phyloP scores from a whole-genome alignment of 306 rosid genomes.

The Cicer chorassanicum region DNA sequence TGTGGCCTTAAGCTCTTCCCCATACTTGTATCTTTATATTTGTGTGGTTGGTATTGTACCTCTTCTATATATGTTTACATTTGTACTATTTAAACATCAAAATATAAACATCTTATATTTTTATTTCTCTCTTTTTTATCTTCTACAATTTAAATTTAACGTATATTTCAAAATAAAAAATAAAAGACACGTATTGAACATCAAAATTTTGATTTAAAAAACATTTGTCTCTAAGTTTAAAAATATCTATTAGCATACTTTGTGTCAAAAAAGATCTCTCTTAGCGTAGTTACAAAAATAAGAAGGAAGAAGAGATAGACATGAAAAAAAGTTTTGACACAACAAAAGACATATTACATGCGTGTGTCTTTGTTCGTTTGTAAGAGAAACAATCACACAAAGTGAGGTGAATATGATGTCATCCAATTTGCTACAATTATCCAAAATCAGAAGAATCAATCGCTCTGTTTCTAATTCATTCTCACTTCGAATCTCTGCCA shows the following conservation, averaged over 20 bases:
- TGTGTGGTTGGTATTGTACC: constrained; percentile 17
- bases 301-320: not conserved
- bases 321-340: not conserved
- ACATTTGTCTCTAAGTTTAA: too few species aligned
- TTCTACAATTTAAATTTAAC: too few species aligned
- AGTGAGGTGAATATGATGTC: constrained; percentile 2
- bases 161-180: too few species aligned
- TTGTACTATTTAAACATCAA: too few species aligned
- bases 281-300: too few species aligned
- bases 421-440: not conserved
- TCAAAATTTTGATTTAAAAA: too few species aligned
- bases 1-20: not conserved
- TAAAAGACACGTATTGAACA: too few species aligned
- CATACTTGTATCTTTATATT: not conserved
- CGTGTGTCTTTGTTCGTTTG: not conserved
- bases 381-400: not conserved
- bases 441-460: constrained; percentile 17
- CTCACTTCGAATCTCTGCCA: constrained; percentile 46
- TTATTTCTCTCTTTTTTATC: too few species aligned
- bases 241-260: too few species aligned
- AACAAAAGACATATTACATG: not conserved
- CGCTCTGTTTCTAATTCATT: constrained; percentile 42
- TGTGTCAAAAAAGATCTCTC: too few species aligned
- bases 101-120: too few species aligned
- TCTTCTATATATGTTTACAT: not conserved